Evolutionary conservation across 1,139 yeast genomes (phyloP), one percentile per base, ranked within the genome.

Genomic region (Yamadazyma buinensis): DNA sequence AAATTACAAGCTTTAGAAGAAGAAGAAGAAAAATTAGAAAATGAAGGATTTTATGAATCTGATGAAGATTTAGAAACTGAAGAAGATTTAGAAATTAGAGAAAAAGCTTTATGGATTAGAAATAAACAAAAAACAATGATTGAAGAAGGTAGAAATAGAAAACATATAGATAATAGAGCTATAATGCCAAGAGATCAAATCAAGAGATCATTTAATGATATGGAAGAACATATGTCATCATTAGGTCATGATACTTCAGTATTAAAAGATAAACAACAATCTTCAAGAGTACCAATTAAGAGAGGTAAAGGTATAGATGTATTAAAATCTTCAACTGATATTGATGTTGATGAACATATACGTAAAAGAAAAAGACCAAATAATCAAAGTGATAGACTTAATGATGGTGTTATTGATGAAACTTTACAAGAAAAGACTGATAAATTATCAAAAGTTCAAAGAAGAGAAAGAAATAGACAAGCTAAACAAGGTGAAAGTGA

Each of bases 401-500:
- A 77, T 52, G 95, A 83, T 55, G 97, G 97, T 77, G 78, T 88
- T 48, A 70, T 77, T 37, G 90, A 84, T 59, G 90, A 86, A 46
- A 78, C 85, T n/a, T 64, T 80, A 59, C 79, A 95, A 62, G 67
- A 83, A 34, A 88, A 84, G 67, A 92, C 97, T 38, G 95, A 84
- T 49, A 82, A 94, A 71, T 68, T 88, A 64, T 83, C 79, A 55
- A 88, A 88, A 69, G 64, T 86, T 50, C 92, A 85, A 61, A 88
- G 95, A 75, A 80, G 96, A 67, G 95, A 85, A 56, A 80, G 97
- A 70, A 87, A 90, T 67, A 82, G 92, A 68, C 67, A 73, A 57
- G 96, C 97, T 28, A 81, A 95, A 66, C 85, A 79, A 48, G 97
- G 97, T 70, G 98, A 94, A 68, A 85, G 86, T 54, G 99, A 92